Conservation (phyloP, 1,139 yeast genomes). For the Pichia sp. region DNA sequence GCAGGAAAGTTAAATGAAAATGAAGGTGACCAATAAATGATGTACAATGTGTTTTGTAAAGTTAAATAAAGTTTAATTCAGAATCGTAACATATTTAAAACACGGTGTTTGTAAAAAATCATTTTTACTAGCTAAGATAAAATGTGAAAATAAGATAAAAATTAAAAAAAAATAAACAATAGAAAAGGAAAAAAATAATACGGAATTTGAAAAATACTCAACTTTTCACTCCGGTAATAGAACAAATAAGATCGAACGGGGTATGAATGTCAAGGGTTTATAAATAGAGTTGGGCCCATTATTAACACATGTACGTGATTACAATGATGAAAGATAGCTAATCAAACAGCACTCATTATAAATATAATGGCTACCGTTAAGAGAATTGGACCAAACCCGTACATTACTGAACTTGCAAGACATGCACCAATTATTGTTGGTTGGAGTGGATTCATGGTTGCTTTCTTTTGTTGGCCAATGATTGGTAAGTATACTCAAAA, state of each 20-base stretch:
- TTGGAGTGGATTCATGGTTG: slow-evolving; percentile 21
- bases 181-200: background rate
- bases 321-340: background rate
- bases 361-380: slow-evolving; percentile 17
- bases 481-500: slow-evolving; percentile 17
- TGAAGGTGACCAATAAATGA: slow-evolving; percentile 3
- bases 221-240: background rate
- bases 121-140: too few relatives aligned
- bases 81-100: too few relatives aligned
- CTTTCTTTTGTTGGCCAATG: slow-evolving; percentile 26
- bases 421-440: slow-evolving; percentile 22
- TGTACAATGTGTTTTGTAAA: too few relatives aligned
- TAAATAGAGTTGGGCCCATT: background rate
- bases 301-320: too few relatives aligned
- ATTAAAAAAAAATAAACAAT: background rate
- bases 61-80: too few relatives aligned
- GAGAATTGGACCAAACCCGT: slow-evolving; percentile 29
- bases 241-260: background rate
- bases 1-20: background rate
- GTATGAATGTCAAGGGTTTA: background rate
- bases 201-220: background rate
- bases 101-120: too few relatives aligned
- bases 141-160: too few relatives aligned
- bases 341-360: background rate
- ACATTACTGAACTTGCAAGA: slow-evolving; percentile 17